Evolutionary conservation across 169 alveolate species (phyloP).

Genomic region (Amoebophrya sp.): DNA sequence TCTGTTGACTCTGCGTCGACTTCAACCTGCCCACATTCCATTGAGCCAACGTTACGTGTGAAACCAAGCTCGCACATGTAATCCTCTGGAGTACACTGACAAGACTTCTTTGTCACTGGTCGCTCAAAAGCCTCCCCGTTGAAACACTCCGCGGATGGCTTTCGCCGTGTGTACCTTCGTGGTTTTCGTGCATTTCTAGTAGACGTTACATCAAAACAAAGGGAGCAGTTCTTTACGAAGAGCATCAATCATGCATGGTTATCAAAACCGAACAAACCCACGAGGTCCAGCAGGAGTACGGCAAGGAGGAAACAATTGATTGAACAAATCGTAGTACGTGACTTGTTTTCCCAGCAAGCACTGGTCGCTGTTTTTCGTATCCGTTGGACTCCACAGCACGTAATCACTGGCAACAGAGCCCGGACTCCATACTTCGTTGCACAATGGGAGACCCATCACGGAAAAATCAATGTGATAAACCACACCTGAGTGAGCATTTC

Average conservation of each 20-base stretch:
- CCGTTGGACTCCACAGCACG: slow-evolving; percentile 88
- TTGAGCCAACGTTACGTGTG: slow-evolving; percentile 66
- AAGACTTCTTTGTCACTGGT: slow-evolving; percentile 63
- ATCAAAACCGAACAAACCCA: background rate
- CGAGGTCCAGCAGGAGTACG: background rate
- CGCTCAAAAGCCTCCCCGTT: slow-evolving; percentile 87
- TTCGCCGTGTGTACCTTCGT: slow-evolving; percentile 49
- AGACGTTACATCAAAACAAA: background rate
- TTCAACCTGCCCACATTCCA: slow-evolving; percentile 52
- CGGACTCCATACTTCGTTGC: slow-evolving; percentile 81
- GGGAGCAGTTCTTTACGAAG: background rate
- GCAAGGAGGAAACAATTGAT: background rate
- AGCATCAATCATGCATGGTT: background rate
- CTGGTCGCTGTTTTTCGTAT: slow-evolving; percentile 52
- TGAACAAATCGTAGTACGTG: slow-evolving; percentile 68
- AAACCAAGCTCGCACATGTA: slow-evolving; percentile 90
- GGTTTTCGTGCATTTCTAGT: background rate
- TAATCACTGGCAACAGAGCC: slow-evolving; percentile 82
- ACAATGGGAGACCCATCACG: slow-evolving; percentile 77
- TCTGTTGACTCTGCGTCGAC: background rate
- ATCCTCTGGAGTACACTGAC: slow-evolving; percentile 88
- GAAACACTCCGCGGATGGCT: slow-evolving; percentile 82
- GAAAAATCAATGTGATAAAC: slow-evolving; percentile 79
- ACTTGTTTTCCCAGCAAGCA: slow-evolving; percentile 84
- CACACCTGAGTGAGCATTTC: background rate